phyloP scores from a whole-genome alignment of 495 filamentous ascomycete species.

The Penicillium tannophilum region DNA sequence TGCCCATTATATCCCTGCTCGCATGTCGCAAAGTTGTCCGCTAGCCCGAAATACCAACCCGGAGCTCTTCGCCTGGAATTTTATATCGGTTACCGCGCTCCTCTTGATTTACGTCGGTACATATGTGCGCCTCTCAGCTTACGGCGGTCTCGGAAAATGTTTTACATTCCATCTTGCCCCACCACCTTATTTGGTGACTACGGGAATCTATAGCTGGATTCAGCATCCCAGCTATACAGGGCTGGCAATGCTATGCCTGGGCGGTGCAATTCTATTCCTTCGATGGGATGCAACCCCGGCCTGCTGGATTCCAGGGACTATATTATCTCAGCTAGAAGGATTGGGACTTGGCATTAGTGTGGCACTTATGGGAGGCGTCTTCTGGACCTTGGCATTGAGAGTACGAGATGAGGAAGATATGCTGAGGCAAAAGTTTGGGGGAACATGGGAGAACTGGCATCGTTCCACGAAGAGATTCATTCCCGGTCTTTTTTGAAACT shows the following conservation, averaged over 20 bases:
- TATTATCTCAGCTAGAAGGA: conserved; percentile 1
- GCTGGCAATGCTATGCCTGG: conserved; percentile 23
- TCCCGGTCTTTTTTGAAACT: conserved; percentile 25
- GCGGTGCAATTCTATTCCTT: conserved; percentile 25
- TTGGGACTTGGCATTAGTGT: background rate
- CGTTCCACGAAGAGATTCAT: conserved; percentile 29
- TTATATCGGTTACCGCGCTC: conserved; percentile 21
- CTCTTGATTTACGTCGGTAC: conserved; percentile 35
- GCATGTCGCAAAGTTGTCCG: conserved; percentile 15
- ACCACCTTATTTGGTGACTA: conserved; percentile 44
- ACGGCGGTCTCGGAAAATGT: conserved; percentile 41
- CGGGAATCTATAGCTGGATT: conserved; percentile 46
- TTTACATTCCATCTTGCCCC: conserved; percentile 51
- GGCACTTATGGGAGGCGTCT: background rate
- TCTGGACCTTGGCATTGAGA: conserved; percentile 12
- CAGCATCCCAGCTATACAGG: conserved; percentile 54
- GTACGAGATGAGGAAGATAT: conserved; percentile 47
- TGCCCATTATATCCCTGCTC: conserved; percentile 28
- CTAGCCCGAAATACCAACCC: conserved; percentile 21
- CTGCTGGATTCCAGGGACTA: conserved; percentile 24
- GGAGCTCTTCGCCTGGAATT: conserved; percentile 33
- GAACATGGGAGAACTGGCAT: conserved; percentile 50
- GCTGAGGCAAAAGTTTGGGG: conserved; percentile 42
- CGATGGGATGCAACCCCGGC: conserved; percentile 36
- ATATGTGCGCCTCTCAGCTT: conserved; percentile 37